phyloP scores from a whole-genome alignment of 768 basidiomycete species.

The Xerocomellus amylosporus region DNA sequence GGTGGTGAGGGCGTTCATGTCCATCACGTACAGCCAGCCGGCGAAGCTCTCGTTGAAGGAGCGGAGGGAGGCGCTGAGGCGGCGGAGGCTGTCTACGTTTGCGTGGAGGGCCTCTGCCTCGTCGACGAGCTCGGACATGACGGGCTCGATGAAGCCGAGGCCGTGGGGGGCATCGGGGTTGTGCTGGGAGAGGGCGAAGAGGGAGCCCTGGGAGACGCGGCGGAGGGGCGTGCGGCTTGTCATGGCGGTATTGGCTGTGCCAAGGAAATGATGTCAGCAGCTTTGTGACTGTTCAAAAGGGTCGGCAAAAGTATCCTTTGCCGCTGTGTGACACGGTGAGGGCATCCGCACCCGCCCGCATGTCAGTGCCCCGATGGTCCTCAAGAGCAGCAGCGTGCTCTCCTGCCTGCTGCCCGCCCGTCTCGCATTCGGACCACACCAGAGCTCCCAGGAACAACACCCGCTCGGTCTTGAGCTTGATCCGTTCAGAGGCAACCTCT shows the following conservation, averaged over 20 bases:
- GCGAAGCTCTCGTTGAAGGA: slow-evolving; percentile 94
- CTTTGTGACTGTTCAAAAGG: slow-evolving; percentile 6
- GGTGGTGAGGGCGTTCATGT: slow-evolving; percentile 92
- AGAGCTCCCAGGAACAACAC: slow-evolving; percentile 25
- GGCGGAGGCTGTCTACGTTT: slow-evolving; percentile 69
- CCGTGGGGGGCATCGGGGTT: slow-evolving; percentile 77
- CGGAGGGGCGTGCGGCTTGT: slow-evolving; percentile 66
- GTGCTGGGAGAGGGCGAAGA: slow-evolving; percentile 73
- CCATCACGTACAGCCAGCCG: slow-evolving; percentile 86
- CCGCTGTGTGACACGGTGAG: slow-evolving; percentile 23
- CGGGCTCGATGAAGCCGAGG: slow-evolving; percentile 81
- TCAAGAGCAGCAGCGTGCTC: slow-evolving; percentile 31
- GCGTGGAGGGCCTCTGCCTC: slow-evolving; percentile 78
- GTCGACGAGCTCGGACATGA: slow-evolving; percentile 82
- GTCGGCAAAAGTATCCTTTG: slow-evolving; percentile 6
- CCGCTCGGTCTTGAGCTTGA: slow-evolving; percentile 39
- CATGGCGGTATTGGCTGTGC: no score
- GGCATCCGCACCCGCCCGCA: slow-evolving; percentile 2
- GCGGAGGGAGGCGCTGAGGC: slow-evolving; percentile 70
- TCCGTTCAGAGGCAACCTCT: slow-evolving; percentile 26
- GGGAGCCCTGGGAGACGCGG: slow-evolving; percentile 88
- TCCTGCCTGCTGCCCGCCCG: slow-evolving; percentile 41
- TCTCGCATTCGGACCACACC: slow-evolving; percentile 26
- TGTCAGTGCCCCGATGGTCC: slow-evolving; percentile 32
- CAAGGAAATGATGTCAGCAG: slow-evolving; percentile 16